phyloP scores from a whole-genome alignment of 495 filamentous ascomycete species.

The Daldinia vernicosa region DNA sequence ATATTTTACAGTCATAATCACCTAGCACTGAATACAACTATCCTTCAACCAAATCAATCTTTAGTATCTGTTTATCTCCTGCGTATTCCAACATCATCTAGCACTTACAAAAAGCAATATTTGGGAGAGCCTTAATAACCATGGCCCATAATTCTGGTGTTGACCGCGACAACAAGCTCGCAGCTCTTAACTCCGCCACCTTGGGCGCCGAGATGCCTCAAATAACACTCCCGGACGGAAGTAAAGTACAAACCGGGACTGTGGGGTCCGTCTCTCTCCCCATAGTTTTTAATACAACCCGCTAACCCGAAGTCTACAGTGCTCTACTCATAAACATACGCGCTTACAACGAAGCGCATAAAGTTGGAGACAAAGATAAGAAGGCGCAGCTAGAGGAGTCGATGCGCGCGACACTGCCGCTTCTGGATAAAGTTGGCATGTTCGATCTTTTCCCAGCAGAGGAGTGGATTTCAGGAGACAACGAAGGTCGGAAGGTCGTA shows the following conservation, averaged over 20 bases:
- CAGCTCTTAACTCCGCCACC: conserved; percentile 36
- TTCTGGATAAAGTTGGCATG: conserved; percentile 38
- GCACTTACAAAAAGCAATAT: neutral
- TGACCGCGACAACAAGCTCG: conserved; percentile 21
- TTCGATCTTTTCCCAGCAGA: conserved; percentile 42
- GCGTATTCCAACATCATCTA: neutral
- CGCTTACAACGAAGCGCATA: conserved; percentile 39
- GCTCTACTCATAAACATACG: conserved; percentile 43
- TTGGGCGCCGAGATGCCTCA: conserved; percentile 37
- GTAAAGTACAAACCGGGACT: conserved; percentile 44
- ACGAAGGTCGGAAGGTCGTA: conserved; percentile 37
- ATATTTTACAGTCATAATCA: neutral
- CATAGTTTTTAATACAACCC: neutral
- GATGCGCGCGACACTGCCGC: conserved; percentile 35
- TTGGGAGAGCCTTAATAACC: neutral
- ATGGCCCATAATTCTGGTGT: conserved; percentile 14
- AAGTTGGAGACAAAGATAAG: conserved; percentile 28
- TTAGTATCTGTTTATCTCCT: neutral
- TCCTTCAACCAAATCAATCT: neutral
- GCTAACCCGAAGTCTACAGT: conserved; percentile 8
- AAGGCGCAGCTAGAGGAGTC: conserved; percentile 18
- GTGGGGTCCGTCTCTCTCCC: conserved; percentile 24
- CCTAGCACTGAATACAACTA: neutral
- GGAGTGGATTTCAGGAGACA: conserved; percentile 41
- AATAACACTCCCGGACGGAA: conserved; percentile 41